Base-by-base conservation (phyloP, 495 filamentous ascomycete genomes). In the Penicillium coprophilum region DNA sequence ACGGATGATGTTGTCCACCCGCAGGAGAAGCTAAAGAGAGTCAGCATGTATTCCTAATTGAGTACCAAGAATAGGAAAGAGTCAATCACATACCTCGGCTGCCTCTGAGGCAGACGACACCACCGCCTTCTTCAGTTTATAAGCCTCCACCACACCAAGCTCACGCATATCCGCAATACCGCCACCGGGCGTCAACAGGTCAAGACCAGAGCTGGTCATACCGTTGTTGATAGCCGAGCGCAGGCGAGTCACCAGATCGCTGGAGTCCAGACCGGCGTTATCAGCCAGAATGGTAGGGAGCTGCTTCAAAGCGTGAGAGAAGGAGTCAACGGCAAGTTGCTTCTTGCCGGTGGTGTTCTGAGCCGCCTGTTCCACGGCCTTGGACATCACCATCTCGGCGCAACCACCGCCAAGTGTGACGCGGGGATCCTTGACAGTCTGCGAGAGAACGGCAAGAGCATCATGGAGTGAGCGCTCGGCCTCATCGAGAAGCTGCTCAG, bases 381-480 rank as follows among this genome's bases (percentile, higher is more conserved):
- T 96, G 58, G 92, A 89, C 94, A 98, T 98, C 55, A 96, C 76
- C 93, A 96, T 97, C 83, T 98, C 94, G 0, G 92, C 92, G 65
- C 92, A 97, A 17, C 94, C 94, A 67, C 94, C 94, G 27, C 94
- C 94, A 6, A 98, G 86, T 0, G 95, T 97, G 28, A 91, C 94
- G 56, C 90, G 86, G 17, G 94, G 92, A 73, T 97, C 93, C 70
- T 87, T 89, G 60, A 97, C 90, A 12, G 94, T 98, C 73, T 98
- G 94, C 5, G 94, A 97, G 21, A 98, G 87, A 6, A 98, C 95
- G 11, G 94, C 95, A 28, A 98, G 83, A 23, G 94, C 94, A 74
- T 98, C 94, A 71, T 98, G 94, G 39, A 98, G 80, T 32, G 90
- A 96, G 50, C 94, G 87, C 78, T 98, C 94, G 8, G 94, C 91